Base-by-base conservation (phyloP, 768 basidiomycete species). In the Pulveroboletus sp. region DNA sequence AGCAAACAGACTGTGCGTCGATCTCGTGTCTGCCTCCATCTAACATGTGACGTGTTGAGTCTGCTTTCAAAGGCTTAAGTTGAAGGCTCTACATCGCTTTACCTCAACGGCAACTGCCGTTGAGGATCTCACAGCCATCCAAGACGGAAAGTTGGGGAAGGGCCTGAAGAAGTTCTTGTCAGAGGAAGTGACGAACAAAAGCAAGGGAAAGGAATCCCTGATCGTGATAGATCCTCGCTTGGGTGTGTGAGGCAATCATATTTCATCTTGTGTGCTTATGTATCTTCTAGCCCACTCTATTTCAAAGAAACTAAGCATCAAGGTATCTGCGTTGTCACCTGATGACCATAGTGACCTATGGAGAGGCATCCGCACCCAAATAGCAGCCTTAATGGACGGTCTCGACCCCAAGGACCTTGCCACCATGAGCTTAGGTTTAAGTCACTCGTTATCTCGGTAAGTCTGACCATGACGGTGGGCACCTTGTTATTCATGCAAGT, bases 361-460 rank as follows among this genome's bases (percentile, higher is more conserved):
- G 85, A 86, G 93, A 59, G 96, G 96, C 57, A 99, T 98, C 53
- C 81, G 96, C 49, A 78, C 80, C 57, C 96, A 99, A 71, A 76
- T 99, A 46, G 75, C 89, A 15, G 78, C 86, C 3, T 76, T 99
- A 18, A 75, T 99, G 55, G 90, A 94, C 57, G 95, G 93, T 39
- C 72, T 94, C 40, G 89, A 94, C 70, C 90, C 91, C 7, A 89
- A 91, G 66, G 95, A 97, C 72, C 74, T 99, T 56, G 86, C 93
- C 26, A 97, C 94, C 33, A 98, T 99, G 95, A 93, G 89, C 59
- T 74, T 99, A 58, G 96, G 96, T 80, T 79, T 99, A 53, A 91
- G 89, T 69, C 96, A 99, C 74, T 96, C 93, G 47, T 75, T 99
- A 65, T 95, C 93, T 43, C 84, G 93, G 93, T 91, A 40, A 50